phyloP scores from a whole-genome alignment of 768 basidiomycete species.

The Amanita brunnescens region DNA sequence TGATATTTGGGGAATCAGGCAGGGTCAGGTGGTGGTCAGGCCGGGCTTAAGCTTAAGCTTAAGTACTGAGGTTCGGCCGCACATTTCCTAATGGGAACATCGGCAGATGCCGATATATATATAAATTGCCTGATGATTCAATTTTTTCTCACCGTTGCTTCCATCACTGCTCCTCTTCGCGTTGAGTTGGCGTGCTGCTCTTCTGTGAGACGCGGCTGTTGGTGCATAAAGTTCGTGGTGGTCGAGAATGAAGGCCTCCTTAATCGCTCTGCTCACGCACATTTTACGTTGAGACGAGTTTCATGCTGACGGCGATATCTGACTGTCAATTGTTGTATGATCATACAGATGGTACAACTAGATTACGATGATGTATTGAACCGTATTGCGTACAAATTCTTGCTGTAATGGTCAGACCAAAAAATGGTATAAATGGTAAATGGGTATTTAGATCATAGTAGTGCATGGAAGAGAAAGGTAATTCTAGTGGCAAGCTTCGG shows the following conservation, averaged over 20 bases:
- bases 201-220: conserved; percentile 34
- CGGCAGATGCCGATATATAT: conserved; percentile 14
- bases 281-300: conserved; percentile 71
- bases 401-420: too few relatives aligned
- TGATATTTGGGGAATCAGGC: too few relatives aligned
- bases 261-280: conserved; percentile 79
- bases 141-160: conserved; percentile 16
- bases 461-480: too few relatives aligned
- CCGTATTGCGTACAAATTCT: too few relatives aligned
- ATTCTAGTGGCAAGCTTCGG: too few relatives aligned
- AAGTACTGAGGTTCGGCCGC: too few relatives aligned
- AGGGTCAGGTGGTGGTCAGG: not conserved
- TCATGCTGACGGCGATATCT: conserved; percentile 72
- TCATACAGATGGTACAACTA: too few relatives aligned
- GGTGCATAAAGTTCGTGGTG: conserved; percentile 32
- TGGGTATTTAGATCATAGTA: too few relatives aligned
- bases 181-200: conserved; percentile 46
- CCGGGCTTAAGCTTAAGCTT: not conserved
- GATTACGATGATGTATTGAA: too few relatives aligned
- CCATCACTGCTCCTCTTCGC: conserved; percentile 34
- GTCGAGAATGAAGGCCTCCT: conserved; percentile 54
- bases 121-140: conserved; percentile 1
- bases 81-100: not conserved
- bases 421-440: too few relatives aligned
- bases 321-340: not conserved